Conservation (phyloP, 202 grass and related monocot species). For the Alloteropsis angusta region DNA sequence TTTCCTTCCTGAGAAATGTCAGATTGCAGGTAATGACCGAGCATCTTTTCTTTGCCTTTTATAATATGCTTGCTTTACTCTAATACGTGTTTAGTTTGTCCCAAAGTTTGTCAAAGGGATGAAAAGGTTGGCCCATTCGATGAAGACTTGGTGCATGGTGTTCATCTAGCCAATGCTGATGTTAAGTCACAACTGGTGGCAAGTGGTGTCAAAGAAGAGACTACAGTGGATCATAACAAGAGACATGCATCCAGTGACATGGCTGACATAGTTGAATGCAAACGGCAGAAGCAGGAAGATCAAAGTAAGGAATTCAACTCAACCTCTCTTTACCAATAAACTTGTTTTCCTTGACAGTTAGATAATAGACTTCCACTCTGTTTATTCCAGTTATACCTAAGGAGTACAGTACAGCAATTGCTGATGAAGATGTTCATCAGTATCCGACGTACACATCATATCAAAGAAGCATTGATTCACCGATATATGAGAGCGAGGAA, state of each 20-base stretch:
- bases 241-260: slow-evolving; percentile 27
- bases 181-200: background rate
- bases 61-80: background rate
- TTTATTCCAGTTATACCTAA: slow-evolving; percentile 16
- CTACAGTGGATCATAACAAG: slow-evolving; percentile 38
- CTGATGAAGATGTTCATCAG: slow-evolving; percentile 14
- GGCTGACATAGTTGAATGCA: slow-evolving; percentile 30
- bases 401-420: slow-evolving; percentile 11
- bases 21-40: slow-evolving; percentile 37
- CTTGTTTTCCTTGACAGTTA: background rate
- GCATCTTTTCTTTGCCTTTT: background rate
- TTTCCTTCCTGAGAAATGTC: slow-evolving; percentile 40
- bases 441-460: slow-evolving; percentile 12
- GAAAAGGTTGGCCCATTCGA: slow-evolving; percentile 8
- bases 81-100: slow-evolving; percentile 1
- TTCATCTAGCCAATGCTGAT: slow-evolving; percentile 5
- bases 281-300: slow-evolving; percentile 46
- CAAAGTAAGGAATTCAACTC: slow-evolving; percentile 30
- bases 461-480: slow-evolving; percentile 7
- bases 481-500: slow-evolving; percentile 24
- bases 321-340: background rate
- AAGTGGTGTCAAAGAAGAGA: slow-evolving; percentile 13
- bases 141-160: slow-evolving; percentile 6
- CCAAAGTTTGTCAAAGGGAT: slow-evolving; percentile 30
- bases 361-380: slow-evolving; percentile 6